A percentile compares a stretch with the other conserved stretches of the same genome.
Conservation (phyloP, 1,284 basidiomycete species). For the Apiotrichum gamsii region DNA sequence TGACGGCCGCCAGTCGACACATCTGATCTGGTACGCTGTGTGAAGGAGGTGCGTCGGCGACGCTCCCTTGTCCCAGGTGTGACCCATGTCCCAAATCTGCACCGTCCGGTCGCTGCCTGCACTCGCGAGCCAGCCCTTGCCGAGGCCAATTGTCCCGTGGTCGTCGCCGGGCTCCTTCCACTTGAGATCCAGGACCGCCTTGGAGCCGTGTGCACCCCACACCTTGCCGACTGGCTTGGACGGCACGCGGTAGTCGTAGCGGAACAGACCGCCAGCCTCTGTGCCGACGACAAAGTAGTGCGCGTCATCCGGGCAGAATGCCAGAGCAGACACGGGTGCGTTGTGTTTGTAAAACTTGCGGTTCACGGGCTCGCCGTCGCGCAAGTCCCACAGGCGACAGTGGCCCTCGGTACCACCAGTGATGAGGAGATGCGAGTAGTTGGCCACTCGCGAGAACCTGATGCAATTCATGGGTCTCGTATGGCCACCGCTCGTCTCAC, state of each 20-base stretch:
- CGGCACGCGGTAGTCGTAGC: slow-evolving; percentile 73
- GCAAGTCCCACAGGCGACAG: slow-evolving; percentile 74
- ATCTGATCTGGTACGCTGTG: slow-evolving; percentile 66
- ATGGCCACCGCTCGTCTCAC: slow-evolving; percentile 62
- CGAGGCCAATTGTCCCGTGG: slow-evolving; percentile 32
- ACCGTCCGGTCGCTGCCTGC: slow-evolving; percentile 74
- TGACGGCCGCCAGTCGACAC: slow-evolving; percentile 69
- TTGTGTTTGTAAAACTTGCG: slow-evolving; percentile 65
- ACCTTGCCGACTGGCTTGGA: slow-evolving; percentile 60
- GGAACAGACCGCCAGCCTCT: slow-evolving; percentile 62
- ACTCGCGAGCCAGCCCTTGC: slow-evolving; percentile 72
- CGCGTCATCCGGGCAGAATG: slow-evolving; percentile 64
- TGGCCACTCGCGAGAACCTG: slow-evolving; percentile 53
- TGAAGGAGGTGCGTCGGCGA: slow-evolving; percentile 66
- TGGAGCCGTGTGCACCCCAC: slow-evolving; percentile 67
- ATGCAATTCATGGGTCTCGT: slow-evolving; percentile 68
- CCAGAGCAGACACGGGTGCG: slow-evolving; percentile 62
- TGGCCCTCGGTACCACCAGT: slow-evolving; percentile 78
- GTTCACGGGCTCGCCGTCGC: slow-evolving; percentile 61
- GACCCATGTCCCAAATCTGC: slow-evolving; percentile 70
- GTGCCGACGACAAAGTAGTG: slow-evolving; percentile 68
- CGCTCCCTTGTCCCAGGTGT: slow-evolving; percentile 48
- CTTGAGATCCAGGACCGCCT: slow-evolving; percentile 66
- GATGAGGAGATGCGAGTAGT: slow-evolving; percentile 63
- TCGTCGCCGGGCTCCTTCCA: slow-evolving; percentile 53